Evolutionary conservation across 202 grass and related monocot genomes (phyloP), one percentile per base, ranked within the genome.

Genomic region (Elaeis oleifera): DNA sequence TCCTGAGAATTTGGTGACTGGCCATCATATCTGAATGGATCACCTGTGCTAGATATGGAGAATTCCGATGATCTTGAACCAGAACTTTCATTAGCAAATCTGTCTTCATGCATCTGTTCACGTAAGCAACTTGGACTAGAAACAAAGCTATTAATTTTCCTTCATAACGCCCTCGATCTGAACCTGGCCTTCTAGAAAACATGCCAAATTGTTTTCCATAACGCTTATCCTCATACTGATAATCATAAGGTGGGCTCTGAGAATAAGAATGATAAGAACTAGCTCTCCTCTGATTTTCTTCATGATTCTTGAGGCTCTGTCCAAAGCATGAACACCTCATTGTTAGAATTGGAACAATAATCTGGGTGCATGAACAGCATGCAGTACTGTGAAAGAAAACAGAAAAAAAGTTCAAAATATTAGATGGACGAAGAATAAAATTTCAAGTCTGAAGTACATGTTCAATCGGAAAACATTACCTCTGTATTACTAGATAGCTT

Each of bases 211-310:
- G 80, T 53, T 99, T 99, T 19, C 94, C 88, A 75, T 99, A 99
- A 31, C 94, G 82, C 23, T 88, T 85, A 60, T 97, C 94, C 64
- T 99, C 94, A 18, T 99, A 99, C 49, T 99, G 94, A 72, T 67
- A 79, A 76, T 99, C 94, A 58, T 99, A 99, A 17, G 94, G 94
- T 32, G 94, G 94, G 67, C 88, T 92, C 79, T 99, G 94, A 59
- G 94, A 99, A 70, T 89, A 99, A 48, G 94, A 99, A 83, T 99
- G 94, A 61, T 99, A 99, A 24, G 94, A 99, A 53, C 56, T 79
- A 50, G 94, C 73, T 74, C 85, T 89, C 73, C 85, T 84, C 52
- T 61, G 23, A 16, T 86, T 82, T 65, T 24, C 57, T 25, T 84
- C 77, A 61, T 84, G 84, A 75, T 67, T 74, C 80, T 88, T 99